Percentiles rank a stretch among this genome's conserved stretches.
phyloP scores from a whole-genome alignment of 2,329 filamentous ascomycete genomes.

The Colletotrichum shisoi region DNA sequence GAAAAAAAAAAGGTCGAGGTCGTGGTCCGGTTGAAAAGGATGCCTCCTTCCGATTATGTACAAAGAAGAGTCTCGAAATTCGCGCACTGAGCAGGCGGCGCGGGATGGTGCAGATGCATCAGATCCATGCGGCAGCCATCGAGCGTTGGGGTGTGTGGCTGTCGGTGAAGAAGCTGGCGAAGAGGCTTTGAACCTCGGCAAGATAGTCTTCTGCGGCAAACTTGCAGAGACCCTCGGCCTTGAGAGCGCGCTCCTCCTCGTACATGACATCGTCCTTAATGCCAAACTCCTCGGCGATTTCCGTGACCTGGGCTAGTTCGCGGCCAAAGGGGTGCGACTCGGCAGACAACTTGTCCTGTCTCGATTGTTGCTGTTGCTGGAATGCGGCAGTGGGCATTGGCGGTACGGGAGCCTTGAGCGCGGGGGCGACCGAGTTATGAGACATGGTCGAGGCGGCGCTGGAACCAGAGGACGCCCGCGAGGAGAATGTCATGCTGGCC shows the following conservation, averaged over 20 bases:
- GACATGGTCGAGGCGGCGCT: slow-evolving; percentile 61
- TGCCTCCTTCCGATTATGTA: slow-evolving; percentile 38
- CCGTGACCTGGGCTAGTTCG: slow-evolving; percentile 90
- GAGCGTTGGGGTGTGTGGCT: slow-evolving; percentile 37
- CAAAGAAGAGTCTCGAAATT: slow-evolving; percentile 29
- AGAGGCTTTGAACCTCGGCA: slow-evolving; percentile 75
- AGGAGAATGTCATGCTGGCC: slow-evolving; percentile 61
- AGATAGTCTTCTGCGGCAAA: slow-evolving; percentile 86
- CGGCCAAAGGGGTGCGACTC: slow-evolving; percentile 80
- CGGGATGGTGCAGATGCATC: slow-evolving; percentile 8
- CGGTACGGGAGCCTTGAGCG: slow-evolving; percentile 45
- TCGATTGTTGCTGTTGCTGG: slow-evolving; percentile 46
- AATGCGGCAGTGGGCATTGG: slow-evolving; percentile 47
- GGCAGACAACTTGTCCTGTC: slow-evolving; percentile 49
- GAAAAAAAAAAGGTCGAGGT: slow-evolving; percentile 5
- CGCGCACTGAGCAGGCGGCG: background rate
- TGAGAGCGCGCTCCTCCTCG: slow-evolving; percentile 76
- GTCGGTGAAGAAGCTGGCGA: slow-evolving; percentile 66
- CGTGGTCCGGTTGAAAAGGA: slow-evolving; percentile 13
- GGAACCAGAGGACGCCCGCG: slow-evolving; percentile 65
- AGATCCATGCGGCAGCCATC: slow-evolving; percentile 61
- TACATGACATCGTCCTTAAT: slow-evolving; percentile 69
- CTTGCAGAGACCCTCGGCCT: slow-evolving; percentile 72
- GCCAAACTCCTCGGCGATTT: slow-evolving; percentile 88
- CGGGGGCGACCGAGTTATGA: slow-evolving; percentile 47